These are phyloP conservation scores for Sarcomyxa edulis DNA, from an alignment of 768 basidiomycete species.

Conservation along the genomic window DNA sequence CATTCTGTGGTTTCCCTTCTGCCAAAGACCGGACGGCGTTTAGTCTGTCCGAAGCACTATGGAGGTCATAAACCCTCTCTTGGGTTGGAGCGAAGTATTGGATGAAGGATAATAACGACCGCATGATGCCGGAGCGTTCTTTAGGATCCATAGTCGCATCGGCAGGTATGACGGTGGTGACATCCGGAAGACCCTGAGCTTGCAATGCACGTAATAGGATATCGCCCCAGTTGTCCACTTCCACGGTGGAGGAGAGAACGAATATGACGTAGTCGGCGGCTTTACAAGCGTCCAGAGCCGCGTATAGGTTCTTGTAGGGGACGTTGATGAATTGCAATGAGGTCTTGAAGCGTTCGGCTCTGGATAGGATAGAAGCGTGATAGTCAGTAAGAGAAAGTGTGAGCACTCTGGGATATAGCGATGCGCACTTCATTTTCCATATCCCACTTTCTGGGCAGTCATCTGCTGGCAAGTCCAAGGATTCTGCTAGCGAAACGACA, in stretches of 20 bases:
- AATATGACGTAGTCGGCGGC: constrained; percentile 90
- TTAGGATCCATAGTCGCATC: constrained; percentile 52
- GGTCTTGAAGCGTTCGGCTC: constrained; percentile 87
- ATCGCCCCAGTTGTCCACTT: constrained; percentile 86
- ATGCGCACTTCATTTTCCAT: constrained; percentile 66
- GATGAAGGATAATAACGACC: constrained; percentile 90
- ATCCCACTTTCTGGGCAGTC: constrained; percentile 48
- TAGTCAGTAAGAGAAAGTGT: too few relatives aligned
- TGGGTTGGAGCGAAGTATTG: constrained; percentile 91
- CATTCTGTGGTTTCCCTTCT: constrained; percentile 77
- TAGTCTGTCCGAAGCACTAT: constrained; percentile 55
- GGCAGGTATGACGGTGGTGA: constrained; percentile 68
- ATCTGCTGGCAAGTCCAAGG: constrained; percentile 50
- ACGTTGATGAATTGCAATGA: constrained; percentile 84
- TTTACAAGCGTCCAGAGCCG: constrained; percentile 78
- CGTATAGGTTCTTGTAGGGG: constrained; percentile 66
- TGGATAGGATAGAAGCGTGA: constrained; percentile 23
- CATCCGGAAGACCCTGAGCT: constrained; percentile 84
- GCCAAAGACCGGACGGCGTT: constrained; percentile 74
- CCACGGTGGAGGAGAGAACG: constrained; percentile 71
- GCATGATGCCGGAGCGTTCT: constrained; percentile 61
- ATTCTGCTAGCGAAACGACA: constrained; percentile 51
- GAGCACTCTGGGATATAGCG: not conserved
- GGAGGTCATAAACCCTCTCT: constrained; percentile 69
- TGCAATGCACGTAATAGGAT: constrained; percentile 83